Evolutionary conservation across 805 yeast species (phyloP).

Genomic region (Teunomyces kruisii): DNA sequence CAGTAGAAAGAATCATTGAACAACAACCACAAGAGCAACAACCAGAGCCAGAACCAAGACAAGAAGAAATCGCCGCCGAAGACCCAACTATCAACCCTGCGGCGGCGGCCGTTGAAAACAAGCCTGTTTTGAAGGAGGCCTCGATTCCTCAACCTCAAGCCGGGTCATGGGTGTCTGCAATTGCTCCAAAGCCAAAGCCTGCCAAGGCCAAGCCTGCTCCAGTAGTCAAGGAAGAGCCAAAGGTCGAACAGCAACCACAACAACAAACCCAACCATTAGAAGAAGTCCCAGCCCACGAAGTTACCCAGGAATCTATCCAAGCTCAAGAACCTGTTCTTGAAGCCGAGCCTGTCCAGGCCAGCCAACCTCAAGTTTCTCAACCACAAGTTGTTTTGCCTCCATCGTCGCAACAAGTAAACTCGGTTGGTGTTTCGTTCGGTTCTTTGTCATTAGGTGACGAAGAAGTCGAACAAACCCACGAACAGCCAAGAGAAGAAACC

Average conservation of each 20-base stretch:
- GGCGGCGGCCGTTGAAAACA: constrained; percentile 7
- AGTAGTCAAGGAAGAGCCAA: constrained; percentile 11
- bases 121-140: constrained; percentile 35
- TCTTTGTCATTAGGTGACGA: constrained; percentile 52
- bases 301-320: constrained; percentile 6
- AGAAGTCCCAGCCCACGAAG: constrained; percentile 13
- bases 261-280: constrained; percentile 11
- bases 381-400: constrained; percentile 54
- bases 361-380: constrained; percentile 14
- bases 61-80: constrained; percentile 5
- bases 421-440: constrained; percentile 65
- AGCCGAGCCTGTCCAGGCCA: constrained; percentile 12
- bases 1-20: constrained; percentile 13
- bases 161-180: constrained; percentile 71
- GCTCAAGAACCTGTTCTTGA: constrained; percentile 16
- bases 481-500: constrained; percentile 8
- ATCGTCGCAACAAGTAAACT: constrained; percentile 42
- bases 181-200: constrained; percentile 50
- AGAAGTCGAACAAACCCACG: constrained; percentile 25
- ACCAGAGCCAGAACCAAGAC: constrained; percentile 13
- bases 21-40: constrained; percentile 12
- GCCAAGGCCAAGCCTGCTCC: constrained; percentile 17
- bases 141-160: constrained; percentile 47
- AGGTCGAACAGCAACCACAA: constrained; percentile 7
- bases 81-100: constrained; percentile 6